Evolutionary conservation across 441 rosid genomes (phyloP), one percentile per base, ranked within the genome.

Genomic region (Pelargonium fulgidum): DNA sequence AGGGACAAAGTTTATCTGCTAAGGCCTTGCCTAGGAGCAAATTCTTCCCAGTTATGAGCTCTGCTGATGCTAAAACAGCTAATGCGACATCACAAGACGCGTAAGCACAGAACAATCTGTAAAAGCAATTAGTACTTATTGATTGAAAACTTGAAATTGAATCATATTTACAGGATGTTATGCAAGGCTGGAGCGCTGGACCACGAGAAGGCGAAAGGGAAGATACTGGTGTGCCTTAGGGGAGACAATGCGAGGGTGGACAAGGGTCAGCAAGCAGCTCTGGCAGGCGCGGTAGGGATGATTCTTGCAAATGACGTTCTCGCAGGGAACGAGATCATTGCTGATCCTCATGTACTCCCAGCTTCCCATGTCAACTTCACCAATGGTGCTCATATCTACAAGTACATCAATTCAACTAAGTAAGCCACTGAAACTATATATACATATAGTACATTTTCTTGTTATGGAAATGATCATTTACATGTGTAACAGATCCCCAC

Each of bases 211-310:
- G 91, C 64, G 10, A 77, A 70, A 4, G 92, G 94, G 50, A 90
- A 86, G 80, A 85, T 90, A n/a, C 8, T 90, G 39, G 72, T 82
- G 3, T 86, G 91, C 33, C 70, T 84, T 1, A 75, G 85, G 45
- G 89, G 89, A 4, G 14, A 13, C 13, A 48, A 48, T 1, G 81
- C 66, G 0, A 78, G 90, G 72, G 70, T 84, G 0, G 84, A 78
- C 1, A 86, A 82, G 74, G 85, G 91, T 1, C 20, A 26, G 13
- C 70, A 73, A 22, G 89, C 83, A 12, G 69, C 74, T 22, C 2
- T n/a, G 54, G 91, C 86, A 0, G 88, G 94, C 10, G 94, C 85
- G 0, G 89, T 36, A 4, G 94, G 88, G 66, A 82, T 88, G 87
- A 84, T 88, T 63, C 82, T 89, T 19, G 81, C 80, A 77, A 87